phyloP scores from a whole-genome alignment of 208 protist genomes.

The Wallacemonas sp. region DNA sequence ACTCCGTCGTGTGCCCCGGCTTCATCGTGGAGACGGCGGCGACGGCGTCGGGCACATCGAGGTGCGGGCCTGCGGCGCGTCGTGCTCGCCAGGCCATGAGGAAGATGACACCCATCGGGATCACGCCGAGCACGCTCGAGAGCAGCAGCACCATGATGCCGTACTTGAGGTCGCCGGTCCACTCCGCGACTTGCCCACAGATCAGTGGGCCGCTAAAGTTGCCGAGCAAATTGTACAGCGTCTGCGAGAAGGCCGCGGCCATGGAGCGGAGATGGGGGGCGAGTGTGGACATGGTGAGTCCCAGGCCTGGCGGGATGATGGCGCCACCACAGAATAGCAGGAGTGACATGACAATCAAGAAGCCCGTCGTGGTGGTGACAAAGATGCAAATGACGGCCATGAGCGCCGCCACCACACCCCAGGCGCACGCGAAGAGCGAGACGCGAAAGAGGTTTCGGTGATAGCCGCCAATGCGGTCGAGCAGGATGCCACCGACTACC shows the following conservation, averaged over 20 bases:
- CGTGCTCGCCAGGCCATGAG: slow-evolving; percentile 28
- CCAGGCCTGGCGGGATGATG: slow-evolving; percentile 76
- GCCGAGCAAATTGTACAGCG: slow-evolving; percentile 86
- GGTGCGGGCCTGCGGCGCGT: not conserved
- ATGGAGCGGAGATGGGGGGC: slow-evolving; percentile 54
- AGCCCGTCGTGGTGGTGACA: slow-evolving; percentile 51
- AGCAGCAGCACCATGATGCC: slow-evolving; percentile 76
- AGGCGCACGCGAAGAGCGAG: slow-evolving; percentile 51
- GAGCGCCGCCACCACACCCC: slow-evolving; percentile 53
- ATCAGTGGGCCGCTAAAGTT: slow-evolving; percentile 91
- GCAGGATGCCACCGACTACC: slow-evolving; percentile 77
- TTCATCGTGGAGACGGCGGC: slow-evolving; percentile 3
- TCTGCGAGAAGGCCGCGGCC: slow-evolving; percentile 81
- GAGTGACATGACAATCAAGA: slow-evolving; percentile 81
- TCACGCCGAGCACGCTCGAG: slow-evolving; percentile 60
- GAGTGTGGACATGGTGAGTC: slow-evolving; percentile 79
- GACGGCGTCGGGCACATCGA: slow-evolving; percentile 11
- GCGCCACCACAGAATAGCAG: slow-evolving; percentile 89
- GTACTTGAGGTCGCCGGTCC: slow-evolving; percentile 65
- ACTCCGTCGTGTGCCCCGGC: not conserved
- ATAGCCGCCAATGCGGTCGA: slow-evolving; percentile 89
- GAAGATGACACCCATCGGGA: slow-evolving; percentile 60
- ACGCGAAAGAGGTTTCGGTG: slow-evolving; percentile 65
- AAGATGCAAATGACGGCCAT: slow-evolving; percentile 84
- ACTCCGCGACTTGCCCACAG: slow-evolving; percentile 75